Conservation (phyloP, 306 rosid species). For the Begonia fuchsioides region DNA sequence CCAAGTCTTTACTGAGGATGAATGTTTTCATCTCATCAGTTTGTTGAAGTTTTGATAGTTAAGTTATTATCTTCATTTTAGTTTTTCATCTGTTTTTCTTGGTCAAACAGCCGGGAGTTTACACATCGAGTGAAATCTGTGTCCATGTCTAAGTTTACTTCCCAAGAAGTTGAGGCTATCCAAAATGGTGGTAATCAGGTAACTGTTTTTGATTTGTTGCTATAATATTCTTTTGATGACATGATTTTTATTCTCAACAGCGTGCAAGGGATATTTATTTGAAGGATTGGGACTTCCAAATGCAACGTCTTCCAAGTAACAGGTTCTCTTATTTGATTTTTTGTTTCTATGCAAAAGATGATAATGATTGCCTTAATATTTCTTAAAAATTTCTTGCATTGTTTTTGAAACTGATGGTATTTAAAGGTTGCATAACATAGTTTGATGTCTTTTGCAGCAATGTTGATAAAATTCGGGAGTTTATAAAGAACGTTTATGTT, state of each 20-base stretch:
- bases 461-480: constrained; percentile 60
- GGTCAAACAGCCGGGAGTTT: constrained; percentile 68
- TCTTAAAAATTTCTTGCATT: background rate
- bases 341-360: background rate
- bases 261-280: constrained; percentile 82
- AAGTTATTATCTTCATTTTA: no score
- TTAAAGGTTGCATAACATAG: background rate
- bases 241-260: constrained; percentile 23
- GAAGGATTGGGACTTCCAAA: constrained; percentile 83
- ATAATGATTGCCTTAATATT: no score
- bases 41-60: no score
- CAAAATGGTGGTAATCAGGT: constrained; percentile 97
- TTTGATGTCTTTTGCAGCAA: constrained; percentile 45
- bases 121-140: constrained; percentile 98
- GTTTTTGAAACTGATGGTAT: background rate
- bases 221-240: constrained; percentile 13
- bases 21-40: no score
- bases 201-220: constrained; percentile 7
- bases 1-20: no score
- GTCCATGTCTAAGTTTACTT: constrained; percentile 82
- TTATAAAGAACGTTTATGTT: constrained; percentile 62
- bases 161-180: constrained; percentile 81
- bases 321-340: constrained; percentile 30
- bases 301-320: constrained; percentile 59
- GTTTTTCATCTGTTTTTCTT: constrained; percentile 1